Evolutionary conservation across 148 eudicot genomes (phyloP).

Genomic region (Rhododendron molle): DNA sequence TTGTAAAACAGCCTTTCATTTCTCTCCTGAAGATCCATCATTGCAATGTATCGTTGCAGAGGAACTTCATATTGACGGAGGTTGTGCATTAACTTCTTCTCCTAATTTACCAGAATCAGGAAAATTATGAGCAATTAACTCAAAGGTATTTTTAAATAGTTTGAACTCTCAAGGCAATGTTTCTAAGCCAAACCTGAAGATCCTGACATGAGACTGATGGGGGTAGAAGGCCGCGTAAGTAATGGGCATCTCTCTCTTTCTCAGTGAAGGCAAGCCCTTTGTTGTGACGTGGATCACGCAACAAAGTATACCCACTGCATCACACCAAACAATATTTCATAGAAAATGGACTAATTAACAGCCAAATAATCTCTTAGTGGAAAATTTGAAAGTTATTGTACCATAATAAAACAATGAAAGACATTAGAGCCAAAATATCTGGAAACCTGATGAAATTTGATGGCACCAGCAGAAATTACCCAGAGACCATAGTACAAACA

Average conservation of each 20-base stretch:
- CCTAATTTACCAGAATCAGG: conserved; percentile 30
- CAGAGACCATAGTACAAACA: background rate
- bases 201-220: conserved; percentile 61
- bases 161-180: conserved; percentile 1
- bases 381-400: background rate
- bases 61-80: conserved; percentile 78
- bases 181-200: conserved; percentile 50
- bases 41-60: conserved; percentile 71
- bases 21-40: conserved; percentile 99
- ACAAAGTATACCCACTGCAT: conserved; percentile 67
- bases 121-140: conserved; percentile 2
- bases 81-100: conserved; percentile 54
- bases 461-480: background rate
- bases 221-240: conserved; percentile 79
- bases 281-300: conserved; percentile 88
- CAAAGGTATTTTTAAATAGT: background rate
- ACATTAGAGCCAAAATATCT: background rate
- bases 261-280: conserved; percentile 84
- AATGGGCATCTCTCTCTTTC: conserved; percentile 86
- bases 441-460: background rate
- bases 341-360: background rate
- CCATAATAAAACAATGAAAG: background rate
- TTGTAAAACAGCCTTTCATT: conserved; percentile 87
- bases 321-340: background rate
- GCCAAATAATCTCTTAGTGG: background rate